Evolutionary conservation across 768 basidiomycete genomes (phyloP).

Genomic region (Boletus subparvulus): DNA sequence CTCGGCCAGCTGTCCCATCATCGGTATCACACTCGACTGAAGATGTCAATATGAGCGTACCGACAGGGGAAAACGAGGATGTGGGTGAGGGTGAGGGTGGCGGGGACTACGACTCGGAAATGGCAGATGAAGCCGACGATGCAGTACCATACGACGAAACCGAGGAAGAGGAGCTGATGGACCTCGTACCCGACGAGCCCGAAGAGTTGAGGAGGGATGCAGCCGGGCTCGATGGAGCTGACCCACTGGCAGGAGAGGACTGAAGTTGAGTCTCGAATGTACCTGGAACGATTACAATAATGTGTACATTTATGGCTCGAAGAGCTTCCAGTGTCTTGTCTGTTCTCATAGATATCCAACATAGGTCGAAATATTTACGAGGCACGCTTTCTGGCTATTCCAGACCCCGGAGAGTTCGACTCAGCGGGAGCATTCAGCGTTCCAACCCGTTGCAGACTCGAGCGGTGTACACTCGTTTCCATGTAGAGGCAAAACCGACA

Average conservation of each 20-base stretch:
- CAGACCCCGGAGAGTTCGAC: not conserved
- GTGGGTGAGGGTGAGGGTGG: constrained; percentile 36
- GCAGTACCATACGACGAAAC: constrained; percentile 33
- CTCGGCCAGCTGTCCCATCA: constrained; percentile 28
- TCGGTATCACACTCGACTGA: constrained; percentile 28
- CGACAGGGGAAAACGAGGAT: constrained; percentile 28
- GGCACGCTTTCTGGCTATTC: not conserved
- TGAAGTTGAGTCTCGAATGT: constrained; percentile 5
- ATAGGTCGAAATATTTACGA: not conserved
- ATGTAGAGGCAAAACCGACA: too few relatives aligned
- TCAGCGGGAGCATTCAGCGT: too few relatives aligned
- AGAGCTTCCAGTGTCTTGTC: too few relatives aligned
- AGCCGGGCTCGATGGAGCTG: constrained; percentile 35
- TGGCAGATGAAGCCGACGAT: constrained; percentile 26
- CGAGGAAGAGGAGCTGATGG: constrained; percentile 41
- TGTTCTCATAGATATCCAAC: not conserved
- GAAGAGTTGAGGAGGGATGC: constrained; percentile 43
- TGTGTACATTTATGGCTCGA: not conserved
- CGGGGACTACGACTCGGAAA: constrained; percentile 24
- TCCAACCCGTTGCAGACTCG: too few relatives aligned
- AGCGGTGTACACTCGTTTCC: too few relatives aligned
- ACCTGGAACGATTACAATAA: not conserved
- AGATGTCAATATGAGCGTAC: constrained; percentile 25
- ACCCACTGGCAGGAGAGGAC: constrained; percentile 6
- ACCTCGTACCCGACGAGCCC: constrained; percentile 45